Base-by-base conservation (phyloP, 257 asterid genomes). In the Solanum clarkiae region DNA sequence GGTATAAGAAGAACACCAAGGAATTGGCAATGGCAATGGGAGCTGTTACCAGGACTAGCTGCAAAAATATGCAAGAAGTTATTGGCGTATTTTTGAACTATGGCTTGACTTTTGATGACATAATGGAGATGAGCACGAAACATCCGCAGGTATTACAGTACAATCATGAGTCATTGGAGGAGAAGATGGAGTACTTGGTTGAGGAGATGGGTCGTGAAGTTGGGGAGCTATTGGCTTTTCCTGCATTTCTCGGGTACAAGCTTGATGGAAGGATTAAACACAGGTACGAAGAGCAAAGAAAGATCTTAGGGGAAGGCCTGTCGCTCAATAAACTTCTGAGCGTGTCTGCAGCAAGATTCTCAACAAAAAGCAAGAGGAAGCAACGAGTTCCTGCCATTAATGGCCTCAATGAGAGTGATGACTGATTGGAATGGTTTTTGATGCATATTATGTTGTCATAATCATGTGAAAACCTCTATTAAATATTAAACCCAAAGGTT, bases 171-270 rank as follows among this genome's bases (percentile, higher is more conserved):
- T 94, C 98, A 2, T 89, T 95, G 85, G 97, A 93, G 79, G 93
- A 92, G 96, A 95, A 95, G 88, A 36, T 95, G 92, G 88, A 91
- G 86, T 95, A 95, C 90, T 91, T 95, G 92, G 87, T 91, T 40
- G 95, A 90, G 87, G 99, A 92, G 72, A 94, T 94, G 98, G 97
- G 98, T 11, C 97, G 98, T 56, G 97, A 93, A 86, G 97, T 95
- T 16, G 89, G 93, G 22, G 99, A 95, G 88, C 79, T 95, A 40
- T 60, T 94, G 93, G 89, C 94, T 36, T 95, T 95, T 84, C 98
- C 99, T 68, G 97, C 97, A 24, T 95, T 93, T 89, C 98, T 95
- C 22, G 99, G 99, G 51, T 95, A 95, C 86, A 93, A 93, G 89
- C 95, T 95, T 55, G 97, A 95, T 63, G 92, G 91, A 18, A 91